phyloP scores from a whole-genome alignment of 257 asterid species.

The Capsicum baccatum region DNA sequence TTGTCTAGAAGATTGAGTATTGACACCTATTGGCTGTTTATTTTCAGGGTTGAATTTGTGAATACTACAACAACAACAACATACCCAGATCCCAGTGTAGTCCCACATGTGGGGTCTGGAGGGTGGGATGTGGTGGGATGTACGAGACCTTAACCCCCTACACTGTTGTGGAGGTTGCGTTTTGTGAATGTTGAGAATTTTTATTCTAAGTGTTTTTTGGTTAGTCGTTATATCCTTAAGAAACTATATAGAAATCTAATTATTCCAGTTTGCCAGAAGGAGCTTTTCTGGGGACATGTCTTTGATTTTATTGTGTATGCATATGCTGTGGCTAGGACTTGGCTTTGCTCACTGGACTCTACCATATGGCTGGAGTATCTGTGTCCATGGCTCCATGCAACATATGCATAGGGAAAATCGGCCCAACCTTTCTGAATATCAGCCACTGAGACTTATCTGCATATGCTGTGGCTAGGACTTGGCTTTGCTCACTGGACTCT shows the following conservation, averaged over 20 bases:
- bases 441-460: not conserved
- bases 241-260: not conserved
- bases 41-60: not conserved
- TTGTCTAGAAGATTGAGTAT: slow-evolving; percentile 20
- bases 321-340: not conserved
- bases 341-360: not conserved
- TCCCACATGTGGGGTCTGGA: not conserved
- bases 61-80: not conserved
- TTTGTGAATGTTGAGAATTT: not conserved
- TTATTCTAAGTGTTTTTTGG: not conserved
- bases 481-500: not conserved
- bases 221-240: not conserved
- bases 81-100: not conserved
- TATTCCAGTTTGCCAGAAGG: not conserved
- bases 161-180: not conserved
- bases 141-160: not conserved
- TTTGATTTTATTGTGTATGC: slow-evolving; percentile 13
- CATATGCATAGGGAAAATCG: slow-evolving; percentile 12
- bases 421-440: not conserved
- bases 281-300: not conserved
- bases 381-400: not conserved
- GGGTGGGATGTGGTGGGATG: not conserved
- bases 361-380: slow-evolving; percentile 10
- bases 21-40: not conserved
- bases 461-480: not conserved